Percentiles rank a stretch among this genome's conserved stretches.
Evolutionary conservation across 805 yeast species (phyloP).

Genomic region (Saccharomycopsis sp.): DNA sequence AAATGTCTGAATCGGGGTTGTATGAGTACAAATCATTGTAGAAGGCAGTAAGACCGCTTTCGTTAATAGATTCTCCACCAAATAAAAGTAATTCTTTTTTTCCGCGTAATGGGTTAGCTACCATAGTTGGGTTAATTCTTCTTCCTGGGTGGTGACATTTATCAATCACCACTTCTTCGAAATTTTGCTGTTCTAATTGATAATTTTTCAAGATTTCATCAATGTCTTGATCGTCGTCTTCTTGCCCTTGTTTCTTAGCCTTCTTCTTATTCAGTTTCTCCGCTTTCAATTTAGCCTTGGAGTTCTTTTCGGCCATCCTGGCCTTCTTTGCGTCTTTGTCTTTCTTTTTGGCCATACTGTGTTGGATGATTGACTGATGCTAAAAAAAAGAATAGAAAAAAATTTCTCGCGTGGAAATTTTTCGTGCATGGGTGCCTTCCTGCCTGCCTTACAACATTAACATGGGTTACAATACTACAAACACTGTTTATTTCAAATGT

Average conservation of each 20-base stretch:
- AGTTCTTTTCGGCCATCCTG: slow-evolving; percentile 72
- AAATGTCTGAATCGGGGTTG: slow-evolving; percentile 65
- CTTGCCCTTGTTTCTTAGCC: slow-evolving; percentile 68
- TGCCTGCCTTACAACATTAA: no score
- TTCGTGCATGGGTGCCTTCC: no score
- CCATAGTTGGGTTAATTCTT: slow-evolving; percentile 69
- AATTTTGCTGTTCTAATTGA: slow-evolving; percentile 73
- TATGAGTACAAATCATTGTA: slow-evolving; percentile 76
- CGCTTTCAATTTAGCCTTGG: slow-evolving; percentile 69
- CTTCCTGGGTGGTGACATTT: slow-evolving; percentile 53
- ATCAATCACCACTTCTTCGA: slow-evolving; percentile 62
- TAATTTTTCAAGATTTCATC: slow-evolving; percentile 75
- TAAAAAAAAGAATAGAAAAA: neutral
- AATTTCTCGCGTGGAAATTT: no score
- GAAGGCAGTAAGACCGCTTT: slow-evolving; percentile 50
- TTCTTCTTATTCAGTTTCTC: slow-evolving; percentile 67
- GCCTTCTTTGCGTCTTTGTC: slow-evolving; percentile 90
- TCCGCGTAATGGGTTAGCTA: slow-evolving; percentile 67
- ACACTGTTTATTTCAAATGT: neutral
- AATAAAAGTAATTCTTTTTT: slow-evolving; percentile 73
- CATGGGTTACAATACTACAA: neutral
- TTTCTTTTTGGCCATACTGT: slow-evolving; percentile 78
- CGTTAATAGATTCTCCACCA: slow-evolving; percentile 76
- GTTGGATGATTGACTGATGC: neutral
- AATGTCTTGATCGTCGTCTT: slow-evolving; percentile 79